phyloP scores from a whole-genome alignment of 345 rosid genomes.

The Citrus medica region DNA sequence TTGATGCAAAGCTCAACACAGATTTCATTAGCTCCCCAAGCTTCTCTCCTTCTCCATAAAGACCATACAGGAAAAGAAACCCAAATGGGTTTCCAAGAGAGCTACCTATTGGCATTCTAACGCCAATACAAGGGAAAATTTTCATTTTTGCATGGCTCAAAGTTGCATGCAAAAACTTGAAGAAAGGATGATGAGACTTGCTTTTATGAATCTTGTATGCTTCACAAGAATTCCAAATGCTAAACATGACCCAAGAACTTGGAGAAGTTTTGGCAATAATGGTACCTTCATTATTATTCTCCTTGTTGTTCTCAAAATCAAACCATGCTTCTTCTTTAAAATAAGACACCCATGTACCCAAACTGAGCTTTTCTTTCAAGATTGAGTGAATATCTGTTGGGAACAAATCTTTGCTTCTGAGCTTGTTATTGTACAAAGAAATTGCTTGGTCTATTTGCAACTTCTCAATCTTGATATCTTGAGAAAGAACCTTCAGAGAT shows the following conservation, averaged over 20 bases:
- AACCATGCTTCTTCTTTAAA: conserved; percentile 39
- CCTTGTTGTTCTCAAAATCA: conserved; percentile 9
- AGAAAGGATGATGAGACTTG: conserved; percentile 19
- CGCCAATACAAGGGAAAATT: conserved; percentile 29
- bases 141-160: conserved; percentile 31
- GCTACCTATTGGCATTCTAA: conserved; percentile 30
- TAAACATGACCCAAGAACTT: conserved; percentile 43
- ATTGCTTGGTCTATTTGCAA: conserved; percentile 44
- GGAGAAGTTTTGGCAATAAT: conserved; percentile 17
- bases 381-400: conserved; percentile 44
- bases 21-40: conserved; percentile 39
- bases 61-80: conserved; percentile 43
- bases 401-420: conserved; percentile 38
- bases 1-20: conserved; percentile 38
- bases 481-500: conserved; percentile 10
- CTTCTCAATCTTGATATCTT: conserved; percentile 36
- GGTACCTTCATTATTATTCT: conserved; percentile 14
- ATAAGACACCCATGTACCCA: conserved; percentile 58
- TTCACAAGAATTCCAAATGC: conserved; percentile 60
- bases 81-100: conserved; percentile 35
- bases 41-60: conserved; percentile 50
- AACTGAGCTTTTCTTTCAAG: conserved; percentile 40
- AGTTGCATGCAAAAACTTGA: conserved; percentile 27
- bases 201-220: conserved; percentile 31
- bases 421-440: conserved; percentile 36